phyloP scores from a whole-genome alignment of 2,329 filamentous ascomycete genomes.

The Pseudonectria buxi region DNA sequence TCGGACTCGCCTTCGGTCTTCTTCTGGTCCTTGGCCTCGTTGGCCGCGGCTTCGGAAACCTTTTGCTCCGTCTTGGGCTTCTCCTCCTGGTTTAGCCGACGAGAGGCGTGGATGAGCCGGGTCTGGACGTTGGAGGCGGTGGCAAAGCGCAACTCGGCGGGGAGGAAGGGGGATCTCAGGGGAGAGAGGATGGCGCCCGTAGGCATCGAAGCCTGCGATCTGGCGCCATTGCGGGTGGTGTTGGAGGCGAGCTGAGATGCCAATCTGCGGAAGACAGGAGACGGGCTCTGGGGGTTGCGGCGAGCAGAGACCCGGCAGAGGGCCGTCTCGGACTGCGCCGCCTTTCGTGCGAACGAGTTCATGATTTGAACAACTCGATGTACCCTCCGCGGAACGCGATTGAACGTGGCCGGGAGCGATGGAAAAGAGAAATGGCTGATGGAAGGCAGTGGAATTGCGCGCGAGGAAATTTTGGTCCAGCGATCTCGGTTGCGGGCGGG shows the following conservation, averaged over 20 bases:
- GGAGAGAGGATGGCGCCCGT: conserved; percentile 27
- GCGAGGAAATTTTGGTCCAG: conserved; percentile 33
- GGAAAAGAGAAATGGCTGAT: conserved; percentile 16
- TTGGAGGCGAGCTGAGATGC: conserved; percentile 28
- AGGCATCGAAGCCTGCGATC: conserved; percentile 20
- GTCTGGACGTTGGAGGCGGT: conserved; percentile 25
- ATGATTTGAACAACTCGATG: conserved; percentile 29
- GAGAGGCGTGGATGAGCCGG: conserved; percentile 28
- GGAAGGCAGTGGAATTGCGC: conserved; percentile 23
- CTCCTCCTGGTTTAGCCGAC: conserved; percentile 24
- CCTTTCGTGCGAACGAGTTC: conserved; percentile 41
- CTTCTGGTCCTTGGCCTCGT: conserved; percentile 36
- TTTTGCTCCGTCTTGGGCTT: conserved; percentile 27
- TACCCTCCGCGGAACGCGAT: conserved; percentile 23
- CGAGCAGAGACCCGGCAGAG: conserved; percentile 36
- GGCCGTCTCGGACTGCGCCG: conserved; percentile 33
- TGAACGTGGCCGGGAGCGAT: conserved; percentile 20
- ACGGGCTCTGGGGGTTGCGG: conserved; percentile 33
- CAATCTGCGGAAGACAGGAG: conserved; percentile 44
- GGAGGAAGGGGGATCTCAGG: conserved; percentile 40
- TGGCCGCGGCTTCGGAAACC: conserved; percentile 21
- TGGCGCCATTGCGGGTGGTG: conserved; percentile 19
- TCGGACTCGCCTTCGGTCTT: conserved; percentile 28
- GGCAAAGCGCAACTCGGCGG: conserved; percentile 27
- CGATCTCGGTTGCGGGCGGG: conserved; percentile 31